Percentiles rank a stretch among this genome's conserved stretches.
phyloP scores from a whole-genome alignment of 257 asterid genomes.

The Nicotiana undulata region DNA sequence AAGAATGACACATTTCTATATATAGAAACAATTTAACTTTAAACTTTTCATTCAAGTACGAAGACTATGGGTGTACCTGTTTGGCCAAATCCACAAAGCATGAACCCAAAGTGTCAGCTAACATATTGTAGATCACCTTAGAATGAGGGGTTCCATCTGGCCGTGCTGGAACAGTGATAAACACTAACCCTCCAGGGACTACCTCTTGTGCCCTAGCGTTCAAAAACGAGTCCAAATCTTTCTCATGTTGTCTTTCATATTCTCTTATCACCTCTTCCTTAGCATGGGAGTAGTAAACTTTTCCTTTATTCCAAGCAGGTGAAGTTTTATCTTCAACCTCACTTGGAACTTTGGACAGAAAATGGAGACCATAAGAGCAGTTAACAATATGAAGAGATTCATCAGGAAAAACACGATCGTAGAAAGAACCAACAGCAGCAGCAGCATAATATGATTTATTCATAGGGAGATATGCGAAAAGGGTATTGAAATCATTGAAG shows the following conservation, averaged over 20 bases:
- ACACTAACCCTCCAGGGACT: slow-evolving; percentile 26
- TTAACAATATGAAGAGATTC: slow-evolving; percentile 22
- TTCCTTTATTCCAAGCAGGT: slow-evolving; percentile 31
- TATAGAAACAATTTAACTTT: too few relatives aligned
- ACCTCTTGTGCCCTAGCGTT: slow-evolving; percentile 30
- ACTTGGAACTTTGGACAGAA: slow-evolving; percentile 31
- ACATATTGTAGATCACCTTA: slow-evolving; percentile 15
- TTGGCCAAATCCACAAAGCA: slow-evolving; percentile 30
- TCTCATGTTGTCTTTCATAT: slow-evolving; percentile 14
- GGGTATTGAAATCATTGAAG: slow-evolving; percentile 40
- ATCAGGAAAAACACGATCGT: slow-evolving; percentile 21
- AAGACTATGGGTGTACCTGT: slow-evolving; percentile 10
- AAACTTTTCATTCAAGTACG: too few relatives aligned
- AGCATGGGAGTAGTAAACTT: slow-evolving; percentile 26
- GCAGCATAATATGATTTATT: slow-evolving; percentile 13
- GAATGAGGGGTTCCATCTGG: slow-evolving; percentile 18
- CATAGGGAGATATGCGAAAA: slow-evolving; percentile 19
- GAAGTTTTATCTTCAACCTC: slow-evolving; percentile 8
- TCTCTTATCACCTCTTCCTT: slow-evolving; percentile 21
- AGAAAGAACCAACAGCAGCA: slow-evolving; percentile 36
- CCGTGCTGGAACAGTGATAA: slow-evolving; percentile 28
- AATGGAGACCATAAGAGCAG: slow-evolving; percentile 32
- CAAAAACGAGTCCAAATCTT: slow-evolving; percentile 25
- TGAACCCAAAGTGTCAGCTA: slow-evolving; percentile 28
- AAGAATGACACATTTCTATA: too few relatives aligned